These are phyloP conservation scores for Funneliformis mosseae DNA, from an alignment of 192 early-diverging fungal species.

Conservation along the genomic window DNA sequence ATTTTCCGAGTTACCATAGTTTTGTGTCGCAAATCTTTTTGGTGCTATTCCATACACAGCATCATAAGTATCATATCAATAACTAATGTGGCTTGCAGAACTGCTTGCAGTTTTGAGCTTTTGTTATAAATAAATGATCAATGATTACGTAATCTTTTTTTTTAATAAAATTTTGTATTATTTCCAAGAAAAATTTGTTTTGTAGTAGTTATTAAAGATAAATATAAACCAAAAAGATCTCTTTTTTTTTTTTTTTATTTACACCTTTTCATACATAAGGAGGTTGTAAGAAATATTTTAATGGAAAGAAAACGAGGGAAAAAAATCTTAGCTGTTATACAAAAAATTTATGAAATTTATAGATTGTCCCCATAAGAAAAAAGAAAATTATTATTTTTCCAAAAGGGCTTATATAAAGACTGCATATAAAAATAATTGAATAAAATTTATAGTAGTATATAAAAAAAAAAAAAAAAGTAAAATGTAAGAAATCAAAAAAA, in stretches of 20 bases:
- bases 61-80: background rate
- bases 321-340: background rate
- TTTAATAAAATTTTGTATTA: no score
- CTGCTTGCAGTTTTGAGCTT: no score
- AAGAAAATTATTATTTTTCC: background rate
- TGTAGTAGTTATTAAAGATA: no score
- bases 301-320: background rate
- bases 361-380: background rate
- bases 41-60: background rate
- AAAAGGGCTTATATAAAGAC: background rate
- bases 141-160: no score
- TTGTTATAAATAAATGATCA: no score
- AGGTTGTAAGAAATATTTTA: background rate
- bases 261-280: background rate
- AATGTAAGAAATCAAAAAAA: background rate
- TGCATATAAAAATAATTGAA: background rate
- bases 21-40: no score
- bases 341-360: background rate
- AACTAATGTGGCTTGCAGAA: background rate
- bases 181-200: no score
- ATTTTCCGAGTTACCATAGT: no score
- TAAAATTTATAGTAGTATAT: background rate
- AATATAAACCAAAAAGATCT: no score
- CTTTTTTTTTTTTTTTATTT: background rate
- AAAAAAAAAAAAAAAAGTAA: background rate